Base-by-base conservation (phyloP, 371 early-diverging fungal genomes). In the Blakeslea trispora region DNA sequence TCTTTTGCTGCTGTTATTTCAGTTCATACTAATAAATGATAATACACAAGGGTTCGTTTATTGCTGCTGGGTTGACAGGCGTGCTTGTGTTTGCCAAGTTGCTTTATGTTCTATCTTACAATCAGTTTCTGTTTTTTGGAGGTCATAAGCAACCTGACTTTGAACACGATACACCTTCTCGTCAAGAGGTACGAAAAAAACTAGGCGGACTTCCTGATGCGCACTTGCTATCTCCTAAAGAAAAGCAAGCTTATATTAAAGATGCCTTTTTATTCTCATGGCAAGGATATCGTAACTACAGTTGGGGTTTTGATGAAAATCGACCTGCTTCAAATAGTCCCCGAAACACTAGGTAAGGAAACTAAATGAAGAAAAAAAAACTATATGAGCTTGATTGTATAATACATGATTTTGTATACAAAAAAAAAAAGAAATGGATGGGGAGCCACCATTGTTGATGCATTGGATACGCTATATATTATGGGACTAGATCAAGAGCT, bases 381-480 rank as follows among this genome's bases (percentile, higher is more conserved):
- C 14, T 18, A 9, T 24, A 50, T 28, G 28, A 7, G 7, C 7
- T 7, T 5, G 28, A 7, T 28, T 28, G 28, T 28, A 3, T 28
- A 42, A 34, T 24, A 21, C 34, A 10, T 15, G 18, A n/a, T n/a
- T n/a, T n/a, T n/a, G n/a, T n/a, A n/a, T n/a, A n/a, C n/a, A n/a
- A 19, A n/a, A 4, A 2, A 7, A 46, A 19, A 5, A 23, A 62
- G 68, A 45, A 72, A 72, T 48, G 71, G 71, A 0, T 72, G 72
- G 69, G 75, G 71, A 15, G 83, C 83, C 9, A 91, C 93, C 1
- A 75, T 92, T 55, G 81, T 95, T 13, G 96, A 96, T 64, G 65
- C 88, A 10, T 72, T 96, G 15, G 94, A 93, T 64, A 93, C 94
- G 0, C 66, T 92, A 22, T 81, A 74, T 39, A 72, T 97, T 32